Evolutionary conservation across 805 yeast genomes (phyloP), one percentile per base, ranked within the genome.

Genomic region (Pichia occidentalis): DNA sequence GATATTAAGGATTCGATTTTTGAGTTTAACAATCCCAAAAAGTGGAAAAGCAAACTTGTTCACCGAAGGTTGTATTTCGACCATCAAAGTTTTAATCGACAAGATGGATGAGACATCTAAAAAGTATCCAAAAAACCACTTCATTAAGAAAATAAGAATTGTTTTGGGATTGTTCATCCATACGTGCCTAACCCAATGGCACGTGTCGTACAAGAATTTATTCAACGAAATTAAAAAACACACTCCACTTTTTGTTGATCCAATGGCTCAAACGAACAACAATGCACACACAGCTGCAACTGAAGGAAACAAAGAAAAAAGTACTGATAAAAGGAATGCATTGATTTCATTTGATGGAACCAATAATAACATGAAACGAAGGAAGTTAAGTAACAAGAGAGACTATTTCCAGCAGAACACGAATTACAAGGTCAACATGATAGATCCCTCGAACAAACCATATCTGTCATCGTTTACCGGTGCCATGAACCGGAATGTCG

Each of bases 121-220:
- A 32, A 47, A 48, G 25, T 67, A 62, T 43, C 70, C 71, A 2
- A 60, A 57, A 38, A 78, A 78, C 53, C 66, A 66, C 48, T 68
- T 70, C 36, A 54, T 79, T 38, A 64, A 65, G 44, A 79, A 77
- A 50, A 65, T 72, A 50, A 64, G 74, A 39, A 63, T 77, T 35
- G 75, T 79, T 20, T 57, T 79, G 20, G 73, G 75, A 14, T 56
- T 79, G 22, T 79, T 77, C 47, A 65, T 73, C 12, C 81, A 77
- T 48, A 77, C 84, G 0, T 79, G 77, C 52, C 68, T 72, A 1
- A 68, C 70, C 25, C 81, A 77, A 53, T 67, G 78, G 40, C 56
- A 55, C 23, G 34, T 39, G 7, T 47, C 55, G 4, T 51, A 49
- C 16, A 40, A 39, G 13, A 16, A 37, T 4, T 24, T 50, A 16